Base-by-base conservation (phyloP, 495 filamentous ascomycete species). In the Aspergillus egyptiacus region DNA sequence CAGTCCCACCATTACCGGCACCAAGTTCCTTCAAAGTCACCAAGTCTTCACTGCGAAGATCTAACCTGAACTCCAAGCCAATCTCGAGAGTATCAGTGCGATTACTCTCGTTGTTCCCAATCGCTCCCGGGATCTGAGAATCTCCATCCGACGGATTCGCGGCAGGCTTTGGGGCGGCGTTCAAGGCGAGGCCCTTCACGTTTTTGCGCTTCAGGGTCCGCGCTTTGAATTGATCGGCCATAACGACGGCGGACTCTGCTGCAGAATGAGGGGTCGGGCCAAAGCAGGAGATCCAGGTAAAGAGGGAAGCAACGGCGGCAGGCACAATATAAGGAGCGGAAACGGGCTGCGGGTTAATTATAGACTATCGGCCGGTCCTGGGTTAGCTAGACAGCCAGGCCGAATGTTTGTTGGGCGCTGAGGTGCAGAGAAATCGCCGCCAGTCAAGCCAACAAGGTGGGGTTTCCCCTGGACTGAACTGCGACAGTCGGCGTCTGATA, bases 161-260 rank as follows among this genome's bases (percentile, higher is more conserved):
- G 27, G 75, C 47, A 48, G 74, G 67, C n/a, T 82, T 74, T 18
- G 85, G 80, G 14, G 86, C 76, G 15, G 82, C 77, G 56, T 78
- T 85, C 57, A 97, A 70, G 43, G 85, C 87, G 14, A 98, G 82
- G n/a, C 91, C 93, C 67, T 95, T 97, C 66, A 91, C 80, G 64
- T 96, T 98, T 78, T 96, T 96, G 71, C 91, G 84, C 80, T 95
- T 96, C 78, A 98, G 80, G 40, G 94, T 90, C 71, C 87, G 84
- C 60, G 84, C 80, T 60, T 91, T 85, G 63, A 96, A 94, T 59
- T 73, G 68, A 67, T 94, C 91, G 54, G 85, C 76, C 89, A 95
- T 95, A 71, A 60, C 65, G 55, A 42, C 34, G 41, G 45, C 41
- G 49, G n/a, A 53, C 37, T 38, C 20, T 48, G 42, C 33, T 28